Evolutionary conservation across 345 rosid species (phyloP).

Genomic region (Populus pruinosa): DNA sequence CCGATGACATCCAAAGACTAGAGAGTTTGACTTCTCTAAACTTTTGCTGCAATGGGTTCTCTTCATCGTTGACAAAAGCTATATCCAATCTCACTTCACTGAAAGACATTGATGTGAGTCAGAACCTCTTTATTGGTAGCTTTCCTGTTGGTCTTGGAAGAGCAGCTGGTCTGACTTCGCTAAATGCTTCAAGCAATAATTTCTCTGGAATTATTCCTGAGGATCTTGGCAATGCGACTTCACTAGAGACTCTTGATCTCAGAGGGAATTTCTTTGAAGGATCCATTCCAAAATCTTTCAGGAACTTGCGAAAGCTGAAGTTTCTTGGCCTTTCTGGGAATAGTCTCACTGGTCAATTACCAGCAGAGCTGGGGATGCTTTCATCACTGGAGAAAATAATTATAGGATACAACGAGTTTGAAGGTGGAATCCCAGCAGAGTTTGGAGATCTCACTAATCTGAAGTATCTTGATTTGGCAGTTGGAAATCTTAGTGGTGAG

Average conservation of each 20-base stretch:
- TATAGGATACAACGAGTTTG: slow-evolving; percentile 78
- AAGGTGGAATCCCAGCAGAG: slow-evolving; percentile 66
- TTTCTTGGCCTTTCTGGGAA: slow-evolving; percentile 89
- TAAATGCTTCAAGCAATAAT: slow-evolving; percentile 85
- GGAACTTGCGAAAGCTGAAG: slow-evolving; percentile 61
- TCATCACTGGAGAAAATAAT: slow-evolving; percentile 66
- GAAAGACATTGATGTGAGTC: slow-evolving; percentile 60
- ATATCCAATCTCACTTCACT: slow-evolving; percentile 49
- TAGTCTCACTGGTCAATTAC: slow-evolving; percentile 72
- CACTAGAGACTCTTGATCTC: slow-evolving; percentile 71
- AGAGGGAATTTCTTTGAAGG: slow-evolving; percentile 87
- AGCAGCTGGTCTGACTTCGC: slow-evolving; percentile 45
- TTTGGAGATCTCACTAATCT: slow-evolving; percentile 68
- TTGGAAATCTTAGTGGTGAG: slow-evolving; percentile 65
- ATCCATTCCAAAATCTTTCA: slow-evolving; percentile 58
- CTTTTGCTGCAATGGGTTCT: slow-evolving; percentile 67
- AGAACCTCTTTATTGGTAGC: slow-evolving; percentile 56
- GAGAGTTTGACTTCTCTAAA: slow-evolving; percentile 56
- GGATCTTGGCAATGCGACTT: slow-evolving; percentile 61
- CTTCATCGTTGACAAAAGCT: slow-evolving; percentile 44
- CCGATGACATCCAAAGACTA: slow-evolving; percentile 55
- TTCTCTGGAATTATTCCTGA: slow-evolving; percentile 69
- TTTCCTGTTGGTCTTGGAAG: slow-evolving; percentile 55
- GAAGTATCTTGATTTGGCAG: slow-evolving; percentile 79
- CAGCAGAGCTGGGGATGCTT: slow-evolving; percentile 67